Conservation (phyloP, 2,329 filamentous ascomycete genomes). For the Monosporascus sp. region DNA sequence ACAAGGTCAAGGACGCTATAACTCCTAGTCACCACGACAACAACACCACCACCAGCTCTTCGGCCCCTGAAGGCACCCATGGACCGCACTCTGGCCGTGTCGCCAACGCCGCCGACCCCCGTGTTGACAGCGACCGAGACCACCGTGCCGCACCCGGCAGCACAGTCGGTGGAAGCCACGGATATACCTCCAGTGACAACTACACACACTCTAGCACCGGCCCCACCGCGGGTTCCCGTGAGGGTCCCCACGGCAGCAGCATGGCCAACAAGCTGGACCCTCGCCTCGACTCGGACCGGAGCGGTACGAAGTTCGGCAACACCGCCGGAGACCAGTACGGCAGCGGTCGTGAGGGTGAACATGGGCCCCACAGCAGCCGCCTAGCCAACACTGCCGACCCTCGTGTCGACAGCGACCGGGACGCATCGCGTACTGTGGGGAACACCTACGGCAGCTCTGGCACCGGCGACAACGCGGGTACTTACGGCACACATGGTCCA, state of each 20-base stretch:
- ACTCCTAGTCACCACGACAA: constrained; percentile 35
- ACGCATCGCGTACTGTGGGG: constrained; percentile 29
- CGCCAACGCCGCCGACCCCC: constrained; percentile 27
- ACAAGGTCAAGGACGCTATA: constrained; percentile 56
- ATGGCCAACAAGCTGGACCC: constrained; percentile 47
- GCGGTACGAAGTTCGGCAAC: constrained; percentile 19
- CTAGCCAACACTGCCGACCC: constrained; percentile 44
- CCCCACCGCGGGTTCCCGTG: constrained; percentile 24
- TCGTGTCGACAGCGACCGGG: constrained; percentile 45
- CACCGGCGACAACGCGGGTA: constrained; percentile 12
- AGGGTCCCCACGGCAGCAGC: constrained; percentile 42
- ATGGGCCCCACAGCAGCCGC: constrained; percentile 38
- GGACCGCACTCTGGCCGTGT: constrained; percentile 20
- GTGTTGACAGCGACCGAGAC: constrained; percentile 29
- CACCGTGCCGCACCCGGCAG: constrained; percentile 23
- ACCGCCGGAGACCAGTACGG: constrained; percentile 22
- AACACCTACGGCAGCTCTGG: constrained; percentile 26
- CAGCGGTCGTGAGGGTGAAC: constrained; percentile 25
- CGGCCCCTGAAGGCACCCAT: constrained; percentile 24
- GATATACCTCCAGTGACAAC: constrained; percentile 15
- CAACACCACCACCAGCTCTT: constrained; percentile 16
- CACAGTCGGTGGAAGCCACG: constrained; percentile 16
- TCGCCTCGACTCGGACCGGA: constrained; percentile 47
- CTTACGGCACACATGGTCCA: constrained; percentile 2
- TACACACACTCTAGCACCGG: constrained; percentile 28